phyloP scores from a whole-genome alignment of 768 basidiomycete species.

The Calocera cornea region DNA sequence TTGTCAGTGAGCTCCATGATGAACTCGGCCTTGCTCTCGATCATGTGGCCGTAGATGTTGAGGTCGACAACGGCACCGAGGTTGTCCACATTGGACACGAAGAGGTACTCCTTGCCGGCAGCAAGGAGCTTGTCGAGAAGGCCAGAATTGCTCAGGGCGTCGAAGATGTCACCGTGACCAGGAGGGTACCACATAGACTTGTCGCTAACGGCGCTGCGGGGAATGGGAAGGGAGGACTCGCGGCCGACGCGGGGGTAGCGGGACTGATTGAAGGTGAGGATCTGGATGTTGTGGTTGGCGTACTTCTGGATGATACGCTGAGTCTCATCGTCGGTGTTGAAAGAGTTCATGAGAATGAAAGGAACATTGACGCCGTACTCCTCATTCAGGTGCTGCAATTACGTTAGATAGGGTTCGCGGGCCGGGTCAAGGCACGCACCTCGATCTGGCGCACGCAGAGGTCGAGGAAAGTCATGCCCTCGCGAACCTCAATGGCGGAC shows the following conservation, averaged over 20 bases:
- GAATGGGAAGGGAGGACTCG: conserved; percentile 75
- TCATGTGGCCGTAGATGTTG: conserved; percentile 63
- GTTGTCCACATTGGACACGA: conserved; percentile 96
- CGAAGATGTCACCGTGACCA: conserved; percentile 93
- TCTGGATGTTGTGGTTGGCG: conserved; percentile 79
- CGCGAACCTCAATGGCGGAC: conserved; percentile 88
- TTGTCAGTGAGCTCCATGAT: conserved; percentile 95
- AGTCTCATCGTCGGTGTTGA: conserved; percentile 96
- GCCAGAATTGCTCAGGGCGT: conserved; percentile 79
- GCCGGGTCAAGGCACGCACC: conserved; percentile 21
- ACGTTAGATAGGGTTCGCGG: not conserved
- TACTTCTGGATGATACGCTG: conserved; percentile 95
- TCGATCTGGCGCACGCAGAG: conserved; percentile 89
- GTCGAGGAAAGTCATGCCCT: conserved; percentile 96
- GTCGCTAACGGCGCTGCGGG: conserved; percentile 63
- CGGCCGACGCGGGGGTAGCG: conserved; percentile 86
- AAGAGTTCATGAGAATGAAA: conserved; percentile 97
- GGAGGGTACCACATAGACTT: conserved; percentile 94
- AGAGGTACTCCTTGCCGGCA: conserved; percentile 93
- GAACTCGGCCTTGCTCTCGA: conserved; percentile 68
- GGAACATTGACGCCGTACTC: conserved; percentile 75
- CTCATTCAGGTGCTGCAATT: conserved; percentile 61
- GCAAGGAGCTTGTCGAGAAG: conserved; percentile 78
- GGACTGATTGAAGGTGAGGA: conserved; percentile 67
- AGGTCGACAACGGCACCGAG: conserved; percentile 82